These are phyloP conservation scores for Phytophthora colocasiae DNA, from an alignment of 352 stramenopile species.

Conservation along the genomic window DNA sequence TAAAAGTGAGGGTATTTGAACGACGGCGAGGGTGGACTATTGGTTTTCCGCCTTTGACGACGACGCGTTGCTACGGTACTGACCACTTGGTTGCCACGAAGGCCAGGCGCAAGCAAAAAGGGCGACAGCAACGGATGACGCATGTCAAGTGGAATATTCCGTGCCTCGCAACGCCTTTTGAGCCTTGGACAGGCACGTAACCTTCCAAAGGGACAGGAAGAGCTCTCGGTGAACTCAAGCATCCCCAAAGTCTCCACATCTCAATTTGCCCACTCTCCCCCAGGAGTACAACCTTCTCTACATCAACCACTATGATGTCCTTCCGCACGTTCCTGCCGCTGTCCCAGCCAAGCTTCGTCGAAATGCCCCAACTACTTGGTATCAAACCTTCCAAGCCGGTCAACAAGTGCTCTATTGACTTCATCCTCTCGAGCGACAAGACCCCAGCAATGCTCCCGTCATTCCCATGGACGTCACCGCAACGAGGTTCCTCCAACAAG, in stretches of 20 bases:
- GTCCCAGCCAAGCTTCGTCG: slow-evolving; percentile 44
- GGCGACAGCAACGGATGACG: slow-evolving; percentile 40
- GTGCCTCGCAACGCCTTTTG: slow-evolving; percentile 29
- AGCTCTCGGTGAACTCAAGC: slow-evolving; percentile 44
- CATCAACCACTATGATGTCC: slow-evolving; percentile 42
- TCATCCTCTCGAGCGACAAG: slow-evolving; percentile 50
- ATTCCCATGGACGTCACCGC: slow-evolving; percentile 41
- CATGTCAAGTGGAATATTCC: slow-evolving; percentile 55
- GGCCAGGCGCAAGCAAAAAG: slow-evolving; percentile 40
- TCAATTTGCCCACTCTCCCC: slow-evolving; percentile 41
- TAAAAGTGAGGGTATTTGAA: no score
- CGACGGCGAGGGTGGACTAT: slow-evolving; percentile 2
- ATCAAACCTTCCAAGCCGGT: slow-evolving; percentile 38
- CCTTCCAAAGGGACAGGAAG: slow-evolving; percentile 19
- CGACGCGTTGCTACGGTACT: slow-evolving; percentile 26
- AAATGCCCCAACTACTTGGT: slow-evolving; percentile 46
- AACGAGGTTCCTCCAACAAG: slow-evolving; percentile 43
- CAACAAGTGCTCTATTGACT: slow-evolving; percentile 64
- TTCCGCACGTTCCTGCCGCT: slow-evolving; percentile 49
- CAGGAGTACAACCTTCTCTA: slow-evolving; percentile 39
- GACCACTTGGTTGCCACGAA: slow-evolving; percentile 37
- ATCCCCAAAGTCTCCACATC: slow-evolving; percentile 31
- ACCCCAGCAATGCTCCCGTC: slow-evolving; percentile 25
- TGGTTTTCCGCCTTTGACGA: slow-evolving; percentile 1
- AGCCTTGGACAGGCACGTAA: slow-evolving; percentile 23